These are phyloP conservation scores for Trichosporon asahii DNA, from an alignment of 1,284 basidiomycete species.

Conservation along the genomic window DNA sequence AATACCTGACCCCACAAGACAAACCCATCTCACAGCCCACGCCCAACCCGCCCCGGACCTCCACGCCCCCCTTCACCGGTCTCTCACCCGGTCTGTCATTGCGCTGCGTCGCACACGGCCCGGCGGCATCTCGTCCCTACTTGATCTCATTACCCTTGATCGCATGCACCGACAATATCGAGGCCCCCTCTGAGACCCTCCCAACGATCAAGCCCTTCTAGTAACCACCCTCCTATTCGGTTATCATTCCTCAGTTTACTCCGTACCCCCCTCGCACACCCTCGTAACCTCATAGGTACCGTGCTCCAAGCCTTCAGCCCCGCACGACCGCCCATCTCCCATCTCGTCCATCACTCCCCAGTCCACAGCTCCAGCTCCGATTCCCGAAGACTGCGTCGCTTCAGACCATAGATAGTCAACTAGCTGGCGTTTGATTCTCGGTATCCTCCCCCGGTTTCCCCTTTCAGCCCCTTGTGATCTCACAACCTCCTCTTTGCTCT, in stretches of 20 bases:
- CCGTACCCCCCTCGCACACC: background rate
- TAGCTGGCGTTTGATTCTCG: background rate
- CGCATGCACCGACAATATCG: background rate
- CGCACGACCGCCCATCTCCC: background rate
- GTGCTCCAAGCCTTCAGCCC: background rate
- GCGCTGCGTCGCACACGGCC: background rate
- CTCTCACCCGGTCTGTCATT: background rate
- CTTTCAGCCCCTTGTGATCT: background rate
- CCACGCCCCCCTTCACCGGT: background rate
- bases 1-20: background rate
- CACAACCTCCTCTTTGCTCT: background rate
- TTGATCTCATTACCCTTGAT: background rate
- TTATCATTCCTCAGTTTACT: background rate
- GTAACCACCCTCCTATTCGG: background rate
- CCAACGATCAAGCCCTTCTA: background rate
- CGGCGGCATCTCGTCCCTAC: background rate
- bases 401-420: background rate
- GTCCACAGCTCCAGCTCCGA: background rate
- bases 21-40: constrained; percentile 5
- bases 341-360: background rate
- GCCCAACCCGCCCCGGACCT: background rate
- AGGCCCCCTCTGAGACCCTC: background rate
- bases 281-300: background rate
- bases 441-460: background rate
- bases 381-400: constrained; percentile 1